Evolutionary conservation across 192 early-diverging fungal species (phyloP), one percentile per base, ranked within the genome.

Genomic region (Glomus cerebriforme): DNA sequence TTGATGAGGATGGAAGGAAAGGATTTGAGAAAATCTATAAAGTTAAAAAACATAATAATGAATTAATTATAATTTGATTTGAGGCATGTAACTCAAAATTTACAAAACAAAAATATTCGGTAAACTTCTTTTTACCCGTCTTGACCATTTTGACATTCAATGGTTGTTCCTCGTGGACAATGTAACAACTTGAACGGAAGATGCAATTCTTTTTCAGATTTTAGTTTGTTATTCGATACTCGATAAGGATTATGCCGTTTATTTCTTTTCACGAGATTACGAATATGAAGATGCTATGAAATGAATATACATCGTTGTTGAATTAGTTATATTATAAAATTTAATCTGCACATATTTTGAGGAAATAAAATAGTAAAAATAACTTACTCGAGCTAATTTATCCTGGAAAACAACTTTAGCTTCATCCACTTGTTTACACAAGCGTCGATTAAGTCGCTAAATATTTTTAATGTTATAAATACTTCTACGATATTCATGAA

Each of bases 1-100:
- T 32, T 66, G 27, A 66, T 77, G 37, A 29, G 75, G 75, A 63
- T 45, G 47, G 24, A 77, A 77, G 19, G 75, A 59, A 49, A 73
- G 45, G 54, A 73, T 58, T 59, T 59, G 19, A 74, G 58, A 32
- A 66, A 58, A 27, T 24, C 39, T 35, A 47, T 43, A 31, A 32
- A n/a, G 31, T 37, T 37, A 7, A 68, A n/a, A 35, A 0, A 34
- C n/a, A 31, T 13, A 2, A 64, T 27, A 6, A 64, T 64, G n/a
- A 34, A 43, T 35, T 35, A 26, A 39, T 32, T 27, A 8, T 13
- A 17, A 76, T 64, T 32, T 31, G 3, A 26, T 19, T 35, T 29
- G 47, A 49, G 37, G 19, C 22, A 43, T 35, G 22, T 35, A 37
- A 59, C 22, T 24, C 63, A 34, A 7, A 77, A 29, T 77, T 26